phyloP scores from a whole-genome alignment of 805 yeast genomes.

The Kuraishia cidri region DNA sequence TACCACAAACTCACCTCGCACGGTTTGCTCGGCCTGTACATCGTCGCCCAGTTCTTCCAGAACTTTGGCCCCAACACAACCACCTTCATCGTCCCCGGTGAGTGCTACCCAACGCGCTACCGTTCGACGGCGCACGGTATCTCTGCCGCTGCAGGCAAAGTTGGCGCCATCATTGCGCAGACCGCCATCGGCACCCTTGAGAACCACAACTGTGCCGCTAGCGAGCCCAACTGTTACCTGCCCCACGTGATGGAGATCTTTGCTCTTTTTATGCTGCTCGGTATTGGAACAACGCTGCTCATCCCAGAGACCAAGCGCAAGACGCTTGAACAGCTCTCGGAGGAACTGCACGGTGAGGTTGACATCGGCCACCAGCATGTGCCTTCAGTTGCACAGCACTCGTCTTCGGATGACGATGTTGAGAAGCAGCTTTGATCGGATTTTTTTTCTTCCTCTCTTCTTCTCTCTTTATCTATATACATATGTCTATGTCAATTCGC shows the following conservation, averaged over 20 bases:
- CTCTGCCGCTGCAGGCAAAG: slow-evolving; percentile 87
- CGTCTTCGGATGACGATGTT: slow-evolving; percentile 2
- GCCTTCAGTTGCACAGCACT: not conserved
- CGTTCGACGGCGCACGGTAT: slow-evolving; percentile 95
- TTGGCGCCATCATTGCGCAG: slow-evolving; percentile 91
- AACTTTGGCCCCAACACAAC: slow-evolving; percentile 93
- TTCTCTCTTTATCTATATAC: too few species aligned
- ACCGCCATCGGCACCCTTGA: slow-evolving; percentile 79
- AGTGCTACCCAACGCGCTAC: slow-evolving; percentile 88
- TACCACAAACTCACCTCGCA: slow-evolving; percentile 59
- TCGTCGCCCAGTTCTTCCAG: slow-evolving; percentile 78
- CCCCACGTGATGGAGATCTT: slow-evolving; percentile 92
- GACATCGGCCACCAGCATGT: slow-evolving; percentile 17
- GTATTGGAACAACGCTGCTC: slow-evolving; percentile 55
- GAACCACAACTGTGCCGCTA: slow-evolving; percentile 65
- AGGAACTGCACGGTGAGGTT: slow-evolving; percentile 76
- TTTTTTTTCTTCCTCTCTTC: too few species aligned
- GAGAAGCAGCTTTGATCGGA: not conserved
- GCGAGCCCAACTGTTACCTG: slow-evolving; percentile 63
- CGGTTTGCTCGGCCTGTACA: slow-evolving; percentile 70
- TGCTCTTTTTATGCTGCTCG: slow-evolving; percentile 85
- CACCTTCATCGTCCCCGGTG: slow-evolving; percentile 88
- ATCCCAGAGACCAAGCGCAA: slow-evolving; percentile 89
- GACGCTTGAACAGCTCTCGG: slow-evolving; percentile 79
- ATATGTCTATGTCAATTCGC: too few species aligned